Conservation (phyloP, 495 filamentous ascomycete species). For the Penicillium waksmanii region DNA sequence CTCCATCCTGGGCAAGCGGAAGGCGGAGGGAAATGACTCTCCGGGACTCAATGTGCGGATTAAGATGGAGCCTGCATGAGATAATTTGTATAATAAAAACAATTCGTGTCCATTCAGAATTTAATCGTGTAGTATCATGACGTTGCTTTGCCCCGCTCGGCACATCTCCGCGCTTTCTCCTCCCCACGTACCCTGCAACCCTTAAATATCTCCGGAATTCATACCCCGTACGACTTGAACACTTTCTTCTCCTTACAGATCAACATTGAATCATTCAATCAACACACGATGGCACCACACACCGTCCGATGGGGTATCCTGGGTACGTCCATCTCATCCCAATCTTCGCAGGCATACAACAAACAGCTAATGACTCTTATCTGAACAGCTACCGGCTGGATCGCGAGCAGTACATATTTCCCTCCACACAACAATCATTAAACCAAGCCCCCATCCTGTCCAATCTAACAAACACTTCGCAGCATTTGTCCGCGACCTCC, state of each 20-base stretch:
- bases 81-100: not conserved
- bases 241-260: slow-evolving; percentile 1
- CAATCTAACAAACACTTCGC: not conserved
- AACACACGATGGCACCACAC: slow-evolving; percentile 50
- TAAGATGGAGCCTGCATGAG: slow-evolving; percentile 44
- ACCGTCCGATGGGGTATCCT: slow-evolving; percentile 80
- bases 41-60: slow-evolving; percentile 45
- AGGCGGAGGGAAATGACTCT: slow-evolving; percentile 60
- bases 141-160: slow-evolving; percentile 38
- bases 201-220: slow-evolving; percentile 13
- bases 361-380: slow-evolving; percentile 18
- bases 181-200: not conserved
- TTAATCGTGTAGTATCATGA: slow-evolving; percentile 15
- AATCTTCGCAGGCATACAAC: not conserved
- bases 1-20: slow-evolving; percentile 74
- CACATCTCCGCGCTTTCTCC: slow-evolving; percentile 26
- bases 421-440: not conserved
- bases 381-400: slow-evolving; percentile 70
- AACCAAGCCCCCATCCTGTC: not conserved
- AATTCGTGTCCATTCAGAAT: not conserved
- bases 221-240: not conserved
- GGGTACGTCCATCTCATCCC: slow-evolving; percentile 40
- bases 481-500: slow-evolving; percentile 85
- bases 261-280: not conserved
- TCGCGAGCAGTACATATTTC: slow-evolving; percentile 64